Base-by-base conservation (phyloP, 768 basidiomycete species). In the Rhizopogon vesiculosus region DNA sequence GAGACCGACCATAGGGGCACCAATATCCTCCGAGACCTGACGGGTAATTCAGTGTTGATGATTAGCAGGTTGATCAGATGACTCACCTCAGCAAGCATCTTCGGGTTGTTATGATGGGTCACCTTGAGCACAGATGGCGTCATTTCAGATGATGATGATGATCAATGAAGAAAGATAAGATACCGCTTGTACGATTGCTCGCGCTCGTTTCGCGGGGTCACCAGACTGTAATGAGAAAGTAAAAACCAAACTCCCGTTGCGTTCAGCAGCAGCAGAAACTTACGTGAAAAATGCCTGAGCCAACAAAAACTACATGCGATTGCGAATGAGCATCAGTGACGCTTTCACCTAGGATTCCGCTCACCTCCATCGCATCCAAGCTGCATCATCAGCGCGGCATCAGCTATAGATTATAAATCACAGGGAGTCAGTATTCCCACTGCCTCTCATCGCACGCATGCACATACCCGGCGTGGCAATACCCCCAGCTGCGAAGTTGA, bases 301-400 rank as follows among this genome's bases (percentile, higher is more conserved):
- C 96, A 57, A 99, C 96, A 63, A 99, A 99, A 33, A 99, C 96
- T 91, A 67, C 38, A 55, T 54, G 59, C 44, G 8, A 48, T 19
- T 25, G 51, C 52, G 56, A 53, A 50, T 25, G 60, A 33, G 44
- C 15, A 53, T n/a, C 2, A 4, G 22, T 7, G 10, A 31, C 3
- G 53, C 42, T 45, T 25, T 40, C 12, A 15, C 46, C 22, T 4
- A 28, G 19, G 16, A 18, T 44, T 42, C 46, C 15, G 70, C 85
- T 59, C 65, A 94, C 94, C 89, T 77, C 95, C 93, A 66, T 96
- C 96, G 70, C 93, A 93, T 38, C 96, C 93, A 38, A 98, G 82
- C 67, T 96, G 93, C 95, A 98, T 98, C 96, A 98, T 97, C 59
- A 98, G 72, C 3, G 97, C 97, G 15, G 96, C 96, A 71, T 99